Conservation (phyloP, 208 protist genomes). For the Trypanosoma cruzi region DNA sequence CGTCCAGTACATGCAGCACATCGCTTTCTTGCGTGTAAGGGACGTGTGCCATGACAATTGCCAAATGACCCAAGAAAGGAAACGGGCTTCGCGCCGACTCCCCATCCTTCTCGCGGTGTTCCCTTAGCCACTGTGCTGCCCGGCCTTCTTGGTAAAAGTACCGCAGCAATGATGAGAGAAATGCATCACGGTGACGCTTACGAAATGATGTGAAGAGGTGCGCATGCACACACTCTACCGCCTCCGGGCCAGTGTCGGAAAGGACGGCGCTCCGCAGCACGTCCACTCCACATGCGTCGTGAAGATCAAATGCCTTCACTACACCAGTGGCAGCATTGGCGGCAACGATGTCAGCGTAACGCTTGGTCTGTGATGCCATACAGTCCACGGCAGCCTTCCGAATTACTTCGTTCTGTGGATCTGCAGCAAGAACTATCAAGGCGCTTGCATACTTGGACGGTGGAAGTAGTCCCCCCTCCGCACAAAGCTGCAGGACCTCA, state of each 20-base stretch:
- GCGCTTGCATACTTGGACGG: conserved; percentile 60
- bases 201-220: conserved; percentile 50
- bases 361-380: conserved; percentile 44
- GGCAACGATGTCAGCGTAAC: conserved; percentile 63
- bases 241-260: background rate
- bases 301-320: conserved; percentile 52
- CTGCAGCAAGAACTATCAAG: conserved; percentile 60
- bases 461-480: conserved; percentile 68
- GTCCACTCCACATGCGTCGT: conserved; percentile 52
- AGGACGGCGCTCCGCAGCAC: conserved; percentile 50
- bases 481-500: conserved; percentile 62
- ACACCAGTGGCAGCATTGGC: conserved; percentile 46
- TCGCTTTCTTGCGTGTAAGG: conserved; percentile 66
- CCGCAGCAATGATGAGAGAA: conserved; percentile 59
- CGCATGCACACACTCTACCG: conserved; percentile 34
- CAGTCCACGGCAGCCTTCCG: conserved; percentile 43
- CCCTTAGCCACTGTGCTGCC: conserved; percentile 44
- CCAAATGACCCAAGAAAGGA: conserved; percentile 61
- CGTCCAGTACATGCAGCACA: conserved; percentile 52
- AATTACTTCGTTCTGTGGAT: conserved; percentile 43
- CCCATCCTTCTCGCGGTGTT: conserved; percentile 14
- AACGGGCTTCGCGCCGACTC: conserved; percentile 28
- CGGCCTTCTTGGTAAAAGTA: conserved; percentile 72
- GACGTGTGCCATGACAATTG: conserved; percentile 47
- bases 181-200: conserved; percentile 54